Evolutionary conservation across 164 flowering plant species (phyloP).

Genomic region (Echeveria elegans): DNA sequence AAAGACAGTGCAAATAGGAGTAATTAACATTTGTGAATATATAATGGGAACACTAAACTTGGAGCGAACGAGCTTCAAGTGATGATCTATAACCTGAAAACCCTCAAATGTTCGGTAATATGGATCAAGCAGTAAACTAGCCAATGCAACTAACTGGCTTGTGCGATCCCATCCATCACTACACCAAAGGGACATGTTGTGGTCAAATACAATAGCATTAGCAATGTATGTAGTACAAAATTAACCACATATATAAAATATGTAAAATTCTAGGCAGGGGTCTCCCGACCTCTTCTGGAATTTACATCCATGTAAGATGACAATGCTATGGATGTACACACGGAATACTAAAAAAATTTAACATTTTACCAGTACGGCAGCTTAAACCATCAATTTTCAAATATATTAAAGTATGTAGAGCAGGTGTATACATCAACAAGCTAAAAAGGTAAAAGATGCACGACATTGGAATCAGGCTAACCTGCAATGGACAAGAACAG

Average conservation of each 20-base stretch:
- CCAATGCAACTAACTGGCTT: constrained; percentile 85
- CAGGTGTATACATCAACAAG: neutral
- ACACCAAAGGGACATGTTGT: neutral
- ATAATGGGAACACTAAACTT: neutral
- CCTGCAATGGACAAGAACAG: constrained; percentile 99
- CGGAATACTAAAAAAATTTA: too few relatives aligned
- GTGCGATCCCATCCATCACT: constrained; percentile 99
- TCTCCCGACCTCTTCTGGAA: neutral
- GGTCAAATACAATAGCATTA: neutral
- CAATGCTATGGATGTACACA: too few relatives aligned
- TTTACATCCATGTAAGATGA: too few relatives aligned
- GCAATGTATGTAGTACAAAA: constrained; percentile 12
- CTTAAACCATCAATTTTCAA: too few relatives aligned
- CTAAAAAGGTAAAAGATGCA: neutral
- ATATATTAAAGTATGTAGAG: too few relatives aligned
- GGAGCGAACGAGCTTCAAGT: neutral
- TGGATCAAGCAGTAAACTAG: constrained; percentile 93
- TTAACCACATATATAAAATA: neutral
- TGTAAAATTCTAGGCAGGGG: neutral
- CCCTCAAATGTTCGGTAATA: constrained; percentile 86
- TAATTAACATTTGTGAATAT: neutral
- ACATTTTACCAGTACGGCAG: too few relatives aligned
- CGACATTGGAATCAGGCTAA: constrained; percentile 11
- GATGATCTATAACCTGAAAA: constrained; percentile 58
- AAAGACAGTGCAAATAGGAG: constrained; percentile 9